Base-by-base conservation (phyloP, 1,139 yeast species). In the Blastobotrys raffinosifermentans region DNA sequence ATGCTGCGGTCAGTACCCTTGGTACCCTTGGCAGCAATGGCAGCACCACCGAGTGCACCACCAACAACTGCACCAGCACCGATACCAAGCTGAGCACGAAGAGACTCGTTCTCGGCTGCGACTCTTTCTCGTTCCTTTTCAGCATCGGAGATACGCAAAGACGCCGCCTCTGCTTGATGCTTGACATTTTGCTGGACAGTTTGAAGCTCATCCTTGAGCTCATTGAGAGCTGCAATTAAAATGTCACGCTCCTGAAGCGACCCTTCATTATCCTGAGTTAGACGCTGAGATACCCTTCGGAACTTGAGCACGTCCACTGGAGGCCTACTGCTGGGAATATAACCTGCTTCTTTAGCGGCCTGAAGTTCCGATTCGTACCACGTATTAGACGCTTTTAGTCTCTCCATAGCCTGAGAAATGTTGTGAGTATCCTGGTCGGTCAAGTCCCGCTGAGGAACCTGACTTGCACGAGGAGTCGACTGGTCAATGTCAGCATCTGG, bases 361-460 rank as follows among this genome's bases (percentile, higher is more conserved):
- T 56, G 48, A 19, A 57, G 50, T 34, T 57, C 61, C 3, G 53
- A 35, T 40, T 57, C 61, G 35, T 57, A 57, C 61, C 61, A 57
- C 2, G 60, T 50, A 36, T 57, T 57, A 16, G 60, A 54, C 2
- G 60, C 61, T 39, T 55, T 57, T 21, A 57, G 48, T 26, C 49
- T 50, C 35, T 57, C 61, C 26, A 54, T 36, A 3, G 50, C 58
- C 34, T 53, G 51, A 3, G 36, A 19, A 4, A 32, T 38, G 23
- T 37, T 39, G 26, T 38, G 30, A 13, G 40, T 33, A 32, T 32
- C 40, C n/a, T 10, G 26, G 19, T 33, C 38, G n/a, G 26, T 32
- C n/a, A 30, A 20, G 7, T 29, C 41, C 7, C 13, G 33, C 3
- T 35, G 38, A 18, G 29, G 11, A 4, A 31, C 37, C 17, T 41